Percentiles rank a stretch among this genome's conserved stretches.
Conservation (phyloP, 73 alveolate species). For the Paraurostyla sp. region DNA sequence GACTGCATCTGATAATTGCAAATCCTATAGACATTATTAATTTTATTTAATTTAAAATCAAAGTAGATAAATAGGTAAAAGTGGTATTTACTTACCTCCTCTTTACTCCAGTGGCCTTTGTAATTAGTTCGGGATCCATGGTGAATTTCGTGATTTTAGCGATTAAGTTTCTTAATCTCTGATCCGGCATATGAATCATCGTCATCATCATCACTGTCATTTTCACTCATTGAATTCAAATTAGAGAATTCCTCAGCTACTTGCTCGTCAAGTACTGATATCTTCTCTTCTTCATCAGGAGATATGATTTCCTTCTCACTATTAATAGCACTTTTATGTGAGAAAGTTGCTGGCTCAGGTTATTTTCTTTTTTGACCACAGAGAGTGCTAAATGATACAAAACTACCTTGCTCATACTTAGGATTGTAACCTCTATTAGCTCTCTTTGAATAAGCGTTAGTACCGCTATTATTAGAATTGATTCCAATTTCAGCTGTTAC, state of each 20-base stretch:
- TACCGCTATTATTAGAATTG: neutral
- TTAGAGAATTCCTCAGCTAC: neutral
- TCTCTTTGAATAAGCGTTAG: constrained; percentile 10
- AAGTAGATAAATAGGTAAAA: neutral
- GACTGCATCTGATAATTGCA: constrained; percentile 63
- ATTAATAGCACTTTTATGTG: neutral
- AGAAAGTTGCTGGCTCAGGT: neutral
- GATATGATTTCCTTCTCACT: neutral
- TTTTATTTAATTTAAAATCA: neutral
- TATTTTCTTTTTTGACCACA: constrained; percentile 41
- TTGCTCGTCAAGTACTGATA: neutral
- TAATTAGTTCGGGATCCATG: constrained; percentile 23
- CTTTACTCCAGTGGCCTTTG: constrained; percentile 77
- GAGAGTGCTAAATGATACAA: constrained; percentile 19
- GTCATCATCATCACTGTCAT: constrained; percentile 11
- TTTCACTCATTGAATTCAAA: neutral
- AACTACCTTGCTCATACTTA: constrained; percentile 39
- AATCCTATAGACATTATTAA: constrained; percentile 39
- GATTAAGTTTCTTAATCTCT: neutral
- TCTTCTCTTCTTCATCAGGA: neutral
- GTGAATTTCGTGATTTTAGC: neutral
- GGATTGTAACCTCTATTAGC: constrained; percentile 68
- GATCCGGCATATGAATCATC: neutral
- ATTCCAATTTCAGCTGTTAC: too few species aligned
- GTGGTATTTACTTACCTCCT: constrained; percentile 45